Evolutionary conservation across 768 basidiomycete genomes (phyloP), one percentile per base, ranked within the genome.

Genomic region (Trametes villosa): DNA sequence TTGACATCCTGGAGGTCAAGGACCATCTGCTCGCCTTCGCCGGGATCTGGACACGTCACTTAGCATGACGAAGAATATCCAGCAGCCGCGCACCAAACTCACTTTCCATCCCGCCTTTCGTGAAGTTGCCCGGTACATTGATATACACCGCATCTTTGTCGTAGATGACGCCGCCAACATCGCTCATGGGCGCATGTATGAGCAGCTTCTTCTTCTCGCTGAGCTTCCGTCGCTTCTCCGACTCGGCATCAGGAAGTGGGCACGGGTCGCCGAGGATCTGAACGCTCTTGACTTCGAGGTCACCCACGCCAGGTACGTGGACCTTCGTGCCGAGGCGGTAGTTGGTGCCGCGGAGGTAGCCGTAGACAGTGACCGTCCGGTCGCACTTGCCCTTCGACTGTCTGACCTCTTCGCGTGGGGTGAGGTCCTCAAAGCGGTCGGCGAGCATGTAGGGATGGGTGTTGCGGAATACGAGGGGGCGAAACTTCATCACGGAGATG

Each of bases 81-180:
- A 9, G 33, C 12, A 52, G 40, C 13, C 24, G 15, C 24, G 29
- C 36, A 20, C 4, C 36, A 38, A 4, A 67, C 82, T 55, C 68
- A 88, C 89, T 81, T 59, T 88, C 86, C 8, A 75, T 76, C 65
- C 84, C 86, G n/a, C 86, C 88, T 61, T 89, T 81, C 15, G 92
- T 89, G 72, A 99, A 99, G 69, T 84, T 96, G 1, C 97, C 97
- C 13, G 94, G 91, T 11, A 98, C 96, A 72, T 98, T 98, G 65
- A 99, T 89, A 83, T 92, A 99, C 2, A 99, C 96, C 0, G 95
- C 94, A 70, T 98, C 96, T 74, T 98, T 98, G 78, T 99, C 97
- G 71, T 96, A 98, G 75, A 92, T 86, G 55, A 99, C 86, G 3
- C 96, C 97, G 12, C 96, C 96, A 2, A 98, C 89, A 69, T 98